These are phyloP conservation scores for Zangia roseola DNA, from an alignment of 768 basidiomycete genomes.

Conservation along the genomic window DNA sequence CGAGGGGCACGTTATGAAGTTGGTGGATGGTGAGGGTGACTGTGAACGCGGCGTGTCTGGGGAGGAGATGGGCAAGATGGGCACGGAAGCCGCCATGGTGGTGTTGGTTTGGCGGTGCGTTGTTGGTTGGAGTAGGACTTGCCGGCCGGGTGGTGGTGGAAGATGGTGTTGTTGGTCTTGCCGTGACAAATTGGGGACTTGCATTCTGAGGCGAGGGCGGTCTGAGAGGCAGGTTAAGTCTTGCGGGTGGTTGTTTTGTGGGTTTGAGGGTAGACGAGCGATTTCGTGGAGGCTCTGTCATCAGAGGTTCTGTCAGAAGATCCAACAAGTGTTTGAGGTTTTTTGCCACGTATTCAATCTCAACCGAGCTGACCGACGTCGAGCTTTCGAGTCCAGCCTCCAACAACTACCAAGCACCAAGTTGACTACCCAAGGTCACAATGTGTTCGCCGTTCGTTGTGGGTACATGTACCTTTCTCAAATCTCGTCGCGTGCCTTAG, in stretches of 20 bases:
- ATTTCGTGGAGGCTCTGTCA: slow-evolving; percentile 14
- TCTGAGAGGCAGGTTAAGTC: slow-evolving; percentile 2
- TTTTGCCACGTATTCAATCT: background rate
- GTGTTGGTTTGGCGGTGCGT: background rate
- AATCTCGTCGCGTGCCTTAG: too few relatives aligned
- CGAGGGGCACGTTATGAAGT: slow-evolving; percentile 68
- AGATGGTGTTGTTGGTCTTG: slow-evolving; percentile 3
- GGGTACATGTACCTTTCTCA: too few relatives aligned
- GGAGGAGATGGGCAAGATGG: slow-evolving; percentile 59
- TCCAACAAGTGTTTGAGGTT: background rate
- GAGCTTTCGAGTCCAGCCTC: too few relatives aligned
- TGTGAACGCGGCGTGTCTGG: slow-evolving; percentile 65
- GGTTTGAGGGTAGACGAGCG: slow-evolving; percentile 22
- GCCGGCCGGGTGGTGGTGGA: slow-evolving; percentile 4
- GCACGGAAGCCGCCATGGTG: slow-evolving; percentile 41
- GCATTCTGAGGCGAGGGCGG: background rate
- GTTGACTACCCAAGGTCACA: too few relatives aligned
- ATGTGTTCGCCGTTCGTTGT: too few relatives aligned
- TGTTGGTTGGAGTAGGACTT: slow-evolving; percentile 7
- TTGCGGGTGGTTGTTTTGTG: slow-evolving; percentile 2
- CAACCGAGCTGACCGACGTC: too few relatives aligned
- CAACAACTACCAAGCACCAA: too few relatives aligned
- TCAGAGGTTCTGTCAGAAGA: background rate
- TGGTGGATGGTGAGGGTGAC: slow-evolving; percentile 62
- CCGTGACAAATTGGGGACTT: background rate